phyloP scores from a whole-genome alignment of 2,329 filamentous ascomycete species.

The Aspergillus chevalieri region DNA sequence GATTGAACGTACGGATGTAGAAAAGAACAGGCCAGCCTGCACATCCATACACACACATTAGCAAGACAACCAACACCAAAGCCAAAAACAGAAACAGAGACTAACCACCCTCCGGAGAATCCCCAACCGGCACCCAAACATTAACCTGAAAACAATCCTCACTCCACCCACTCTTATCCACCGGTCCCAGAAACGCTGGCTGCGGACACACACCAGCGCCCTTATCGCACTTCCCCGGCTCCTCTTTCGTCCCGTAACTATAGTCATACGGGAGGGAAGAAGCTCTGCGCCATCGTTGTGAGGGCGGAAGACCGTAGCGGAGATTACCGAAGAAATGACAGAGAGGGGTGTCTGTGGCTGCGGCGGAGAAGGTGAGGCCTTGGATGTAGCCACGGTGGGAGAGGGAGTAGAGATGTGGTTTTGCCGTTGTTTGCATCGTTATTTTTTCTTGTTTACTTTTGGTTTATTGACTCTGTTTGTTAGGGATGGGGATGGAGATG shows the following conservation, averaged over 20 bases:
- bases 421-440: slow-evolving; percentile 20
- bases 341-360: slow-evolving; percentile 24
- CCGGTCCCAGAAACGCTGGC: slow-evolving; percentile 28
- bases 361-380: slow-evolving; percentile 41
- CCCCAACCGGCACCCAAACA: slow-evolving; percentile 48
- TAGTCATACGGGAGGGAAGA: slow-evolving; percentile 43
- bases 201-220: slow-evolving; percentile 46
- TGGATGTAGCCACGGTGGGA: slow-evolving; percentile 43
- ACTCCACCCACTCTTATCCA: slow-evolving; percentile 29
- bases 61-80: neutral
- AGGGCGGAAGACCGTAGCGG: slow-evolving; percentile 50
- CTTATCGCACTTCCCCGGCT: slow-evolving; percentile 43
- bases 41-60: neutral
- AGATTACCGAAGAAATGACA: slow-evolving; percentile 52
- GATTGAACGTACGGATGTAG: slow-evolving; percentile 45
- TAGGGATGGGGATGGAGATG: neutral
- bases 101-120: slow-evolving; percentile 32
- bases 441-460: neutral
- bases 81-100: slow-evolving; percentile 15
- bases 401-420: slow-evolving; percentile 20
- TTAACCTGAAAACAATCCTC: slow-evolving; percentile 55
- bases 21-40: slow-evolving; percentile 54
- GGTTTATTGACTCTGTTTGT: neutral
- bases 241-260: slow-evolving; percentile 45
- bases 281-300: slow-evolving; percentile 47